phyloP scores from a whole-genome alignment of 1,284 basidiomycete genomes.

The Malassezia slooffiae region DNA sequence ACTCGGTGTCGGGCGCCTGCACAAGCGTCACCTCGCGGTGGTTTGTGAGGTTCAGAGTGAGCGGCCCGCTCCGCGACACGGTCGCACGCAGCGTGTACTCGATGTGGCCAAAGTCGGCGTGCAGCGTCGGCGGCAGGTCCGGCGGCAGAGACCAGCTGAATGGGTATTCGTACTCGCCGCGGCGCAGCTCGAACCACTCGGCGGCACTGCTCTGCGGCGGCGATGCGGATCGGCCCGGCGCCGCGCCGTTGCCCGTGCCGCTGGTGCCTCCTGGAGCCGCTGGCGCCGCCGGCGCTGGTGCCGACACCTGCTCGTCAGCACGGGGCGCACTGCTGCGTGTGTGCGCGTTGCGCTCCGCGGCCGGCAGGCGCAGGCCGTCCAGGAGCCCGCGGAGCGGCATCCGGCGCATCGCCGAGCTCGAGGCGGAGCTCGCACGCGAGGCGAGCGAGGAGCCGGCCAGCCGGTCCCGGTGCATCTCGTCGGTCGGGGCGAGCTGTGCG shows the following conservation, averaged over 20 bases:
- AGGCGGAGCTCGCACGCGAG: too few relatives aligned
- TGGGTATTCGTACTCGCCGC: constrained; percentile 85
- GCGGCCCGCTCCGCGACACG: constrained; percentile 70
- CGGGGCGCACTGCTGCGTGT: too few relatives aligned
- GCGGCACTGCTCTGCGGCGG: constrained; percentile 22
- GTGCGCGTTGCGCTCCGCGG: too few relatives aligned
- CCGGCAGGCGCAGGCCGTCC: too few relatives aligned
- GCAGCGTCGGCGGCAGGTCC: constrained; percentile 66
- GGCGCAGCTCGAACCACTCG: constrained; percentile 80
- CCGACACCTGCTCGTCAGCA: too few relatives aligned
- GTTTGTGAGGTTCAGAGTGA: constrained; percentile 64
- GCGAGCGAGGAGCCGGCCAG: too few relatives aligned
- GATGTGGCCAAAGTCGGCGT: constrained; percentile 68
- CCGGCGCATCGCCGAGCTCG: too few relatives aligned
- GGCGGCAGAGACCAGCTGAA: constrained; percentile 78
- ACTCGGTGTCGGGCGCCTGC: constrained; percentile 55
- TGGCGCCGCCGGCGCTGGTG: too few relatives aligned
- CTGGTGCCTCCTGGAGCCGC: too few relatives aligned
- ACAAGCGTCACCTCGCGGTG: constrained; percentile 67
- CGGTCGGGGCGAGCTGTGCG: not conserved
- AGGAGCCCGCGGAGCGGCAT: too few relatives aligned
- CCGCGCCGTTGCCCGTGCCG: too few relatives aligned
- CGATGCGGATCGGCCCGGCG: not conserved
- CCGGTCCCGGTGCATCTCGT: too few relatives aligned
- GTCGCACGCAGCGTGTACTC: constrained; percentile 69